Base-by-base conservation (phyloP, 305 asterid species). In the Solanum hybrid region DNA sequence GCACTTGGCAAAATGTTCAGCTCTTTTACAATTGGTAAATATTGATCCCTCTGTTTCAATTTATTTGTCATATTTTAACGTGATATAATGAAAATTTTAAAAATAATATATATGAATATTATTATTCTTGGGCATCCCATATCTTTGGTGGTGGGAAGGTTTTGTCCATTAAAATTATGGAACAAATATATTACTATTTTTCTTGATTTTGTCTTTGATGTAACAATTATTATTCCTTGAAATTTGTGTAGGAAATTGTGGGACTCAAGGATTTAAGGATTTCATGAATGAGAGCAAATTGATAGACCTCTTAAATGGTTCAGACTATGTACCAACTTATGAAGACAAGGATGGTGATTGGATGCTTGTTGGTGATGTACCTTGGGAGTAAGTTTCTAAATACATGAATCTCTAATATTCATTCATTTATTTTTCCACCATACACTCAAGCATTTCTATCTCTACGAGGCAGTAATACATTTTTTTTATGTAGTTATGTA, bases 351-450 rank as follows among this genome's bases (percentile, higher is more conserved):
- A 89, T 81, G 90, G 88, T 10, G 88, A 89, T 17, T 89, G 90
- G 88, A 89, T 89, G 90, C 90, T 89, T 89, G 90, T 89, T 57
- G 90, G 90, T 10, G 90, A 89, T 89, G 88, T 89, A 27, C 90
- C 90, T 51, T 89, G 90, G 90, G 88, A 89, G 88, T 89, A 89
- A 41, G 88, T 89, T 65, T 81, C 24, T 87, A 70, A n/a, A 26
- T 37, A 2, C 65, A 73, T 77, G 24, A 8, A 77, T 29, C 31
- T 31, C n/a, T 7, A n/a, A 13, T 22, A 83, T 10, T 22, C 73
- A 79, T 12, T 24, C 2, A 57, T 85, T 17, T 36, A 57, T 31
- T 85, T 38, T n/a, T 39, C 51, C 15, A 39, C 4, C 51, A 32
- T 45, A 45, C 20, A 0, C 0, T 2, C 3, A 1, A 45, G 3